Percentiles rank a stretch among this genome's conserved stretches.
Evolutionary conservation across 306 rosid genomes (phyloP).

Genomic region (Acacia crassicarpa): DNA sequence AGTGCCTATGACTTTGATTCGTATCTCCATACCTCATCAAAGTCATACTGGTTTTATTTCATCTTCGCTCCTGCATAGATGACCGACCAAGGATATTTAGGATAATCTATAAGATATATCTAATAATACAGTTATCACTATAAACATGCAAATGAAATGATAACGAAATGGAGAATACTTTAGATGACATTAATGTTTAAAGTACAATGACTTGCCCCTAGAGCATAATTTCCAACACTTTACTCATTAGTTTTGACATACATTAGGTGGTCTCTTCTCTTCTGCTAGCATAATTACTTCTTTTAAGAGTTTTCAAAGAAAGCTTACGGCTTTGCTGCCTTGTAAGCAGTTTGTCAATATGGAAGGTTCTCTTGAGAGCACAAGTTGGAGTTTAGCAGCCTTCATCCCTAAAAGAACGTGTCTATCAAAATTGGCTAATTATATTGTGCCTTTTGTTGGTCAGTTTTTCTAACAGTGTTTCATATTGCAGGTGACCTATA

Average conservation of each 20-base stretch:
- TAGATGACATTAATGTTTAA: too few relatives aligned
- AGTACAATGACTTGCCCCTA: too few relatives aligned
- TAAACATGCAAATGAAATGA: too few relatives aligned
- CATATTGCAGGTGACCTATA: constrained; percentile 70
- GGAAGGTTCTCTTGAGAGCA: constrained; percentile 1
- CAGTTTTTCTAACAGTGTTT: constrained; percentile 19
- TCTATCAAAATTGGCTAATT: neutral
- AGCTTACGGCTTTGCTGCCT: neutral
- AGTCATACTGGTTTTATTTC: too few relatives aligned
- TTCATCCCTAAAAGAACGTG: neutral
- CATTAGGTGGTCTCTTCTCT: constrained; percentile 2
- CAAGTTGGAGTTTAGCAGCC: constrained; percentile 20
- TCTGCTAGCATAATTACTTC: constrained; percentile 11
- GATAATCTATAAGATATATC: too few relatives aligned
- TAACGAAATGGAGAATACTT: too few relatives aligned
- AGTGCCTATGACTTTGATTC: too few relatives aligned
- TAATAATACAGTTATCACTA: too few relatives aligned
- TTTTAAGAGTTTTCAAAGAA: neutral
- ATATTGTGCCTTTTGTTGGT: constrained; percentile 15
- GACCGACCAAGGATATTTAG: too few relatives aligned
- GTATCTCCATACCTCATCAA: too few relatives aligned
- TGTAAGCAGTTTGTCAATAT: constrained; percentile 6
- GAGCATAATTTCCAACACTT: too few relatives aligned
- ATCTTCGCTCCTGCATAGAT: too few relatives aligned
- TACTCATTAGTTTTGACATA: constrained; percentile 3